Conservation (phyloP, 2,329 filamentous ascomycete species). For the Ophiosphaerella herpotricha region DNA sequence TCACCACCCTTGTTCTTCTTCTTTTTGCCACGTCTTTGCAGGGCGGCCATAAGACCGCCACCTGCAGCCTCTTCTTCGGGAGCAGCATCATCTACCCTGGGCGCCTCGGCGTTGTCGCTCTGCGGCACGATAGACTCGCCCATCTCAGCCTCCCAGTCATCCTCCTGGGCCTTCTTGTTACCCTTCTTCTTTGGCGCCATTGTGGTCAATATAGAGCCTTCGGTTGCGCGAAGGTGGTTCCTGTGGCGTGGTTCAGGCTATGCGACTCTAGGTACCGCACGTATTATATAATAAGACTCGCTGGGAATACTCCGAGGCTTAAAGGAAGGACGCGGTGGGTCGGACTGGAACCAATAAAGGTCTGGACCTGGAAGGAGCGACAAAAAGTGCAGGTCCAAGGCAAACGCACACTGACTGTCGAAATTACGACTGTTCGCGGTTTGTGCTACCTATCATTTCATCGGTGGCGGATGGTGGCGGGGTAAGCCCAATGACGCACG, state of each 20-base stretch:
- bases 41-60: constrained; percentile 55
- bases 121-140: constrained; percentile 75
- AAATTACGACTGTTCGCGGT: constrained; percentile 22
- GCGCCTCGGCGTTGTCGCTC: constrained; percentile 50
- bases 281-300: constrained; percentile 1
- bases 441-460: constrained; percentile 17
- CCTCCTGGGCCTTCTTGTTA: constrained; percentile 82
- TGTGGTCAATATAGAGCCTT: constrained; percentile 33
- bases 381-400: constrained; percentile 18
- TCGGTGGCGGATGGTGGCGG: constrained; percentile 20
- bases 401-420: constrained; percentile 35
- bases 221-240: constrained; percentile 6
- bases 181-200: constrained; percentile 98
- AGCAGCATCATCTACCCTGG: constrained; percentile 31
- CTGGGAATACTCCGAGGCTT: constrained; percentile 9
- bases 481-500: constrained; percentile 4
- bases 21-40: constrained; percentile 66
- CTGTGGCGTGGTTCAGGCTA: constrained; percentile 19
- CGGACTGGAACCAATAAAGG: constrained; percentile 29
- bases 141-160: constrained; percentile 94
- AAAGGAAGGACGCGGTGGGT: constrained; percentile 24
- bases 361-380: constrained; percentile 29
- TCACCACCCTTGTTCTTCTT: constrained; percentile 82
- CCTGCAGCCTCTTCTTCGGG: constrained; percentile 57
- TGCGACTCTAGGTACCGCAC: neutral